Evolutionary conservation across 23 red algal genomes (phyloP).

Genomic region (Chondrus crispus): DNA sequence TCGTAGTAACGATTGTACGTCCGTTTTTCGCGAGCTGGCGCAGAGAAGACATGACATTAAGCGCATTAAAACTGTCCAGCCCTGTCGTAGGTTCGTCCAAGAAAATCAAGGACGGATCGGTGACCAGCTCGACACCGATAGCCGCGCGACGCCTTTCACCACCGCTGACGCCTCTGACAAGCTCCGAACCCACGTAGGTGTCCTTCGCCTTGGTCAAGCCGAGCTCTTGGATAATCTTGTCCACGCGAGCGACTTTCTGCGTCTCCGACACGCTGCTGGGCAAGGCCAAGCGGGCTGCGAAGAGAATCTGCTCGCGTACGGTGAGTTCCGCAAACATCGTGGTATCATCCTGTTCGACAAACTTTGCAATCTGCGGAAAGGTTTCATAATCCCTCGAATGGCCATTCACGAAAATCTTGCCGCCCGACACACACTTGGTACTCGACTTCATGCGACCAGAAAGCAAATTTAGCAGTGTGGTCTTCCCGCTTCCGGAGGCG

Average conservation of each 20-base stretch:
- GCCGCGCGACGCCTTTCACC: constrained; percentile 84
- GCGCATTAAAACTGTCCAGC: constrained; percentile 67
- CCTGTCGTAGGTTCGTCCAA: constrained; percentile 75
- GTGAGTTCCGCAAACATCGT: constrained; percentile 93
- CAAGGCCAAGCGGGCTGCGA: constrained; percentile 56
- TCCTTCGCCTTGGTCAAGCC: constrained; percentile 56
- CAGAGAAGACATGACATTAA: constrained; percentile 63
- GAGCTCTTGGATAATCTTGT: constrained; percentile 68
- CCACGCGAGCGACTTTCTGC: constrained; percentile 25
- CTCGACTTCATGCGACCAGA: constrained; percentile 73
- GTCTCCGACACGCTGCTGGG: background rate
- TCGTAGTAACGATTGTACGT: constrained; percentile 87
- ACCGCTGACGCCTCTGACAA: constrained; percentile 59
- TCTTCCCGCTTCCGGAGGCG: constrained; percentile 82
- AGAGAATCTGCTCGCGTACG: constrained; percentile 80
- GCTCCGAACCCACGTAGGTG: constrained; percentile 57
- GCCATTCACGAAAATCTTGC: constrained; percentile 67
- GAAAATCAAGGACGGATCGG: constrained; percentile 75
- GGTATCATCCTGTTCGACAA: constrained; percentile 83
- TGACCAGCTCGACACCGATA: constrained; percentile 90
- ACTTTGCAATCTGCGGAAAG: constrained; percentile 63
- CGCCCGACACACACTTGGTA: constrained; percentile 30
- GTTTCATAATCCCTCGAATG: constrained; percentile 29
- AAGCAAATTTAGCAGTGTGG: constrained; percentile 82
- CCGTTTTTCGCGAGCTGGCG: constrained; percentile 53